A percentile compares a stretch with the other conserved stretches of the same genome.
Conservation (phyloP, 441 rosid genomes). For the Brassica hybrid region DNA sequence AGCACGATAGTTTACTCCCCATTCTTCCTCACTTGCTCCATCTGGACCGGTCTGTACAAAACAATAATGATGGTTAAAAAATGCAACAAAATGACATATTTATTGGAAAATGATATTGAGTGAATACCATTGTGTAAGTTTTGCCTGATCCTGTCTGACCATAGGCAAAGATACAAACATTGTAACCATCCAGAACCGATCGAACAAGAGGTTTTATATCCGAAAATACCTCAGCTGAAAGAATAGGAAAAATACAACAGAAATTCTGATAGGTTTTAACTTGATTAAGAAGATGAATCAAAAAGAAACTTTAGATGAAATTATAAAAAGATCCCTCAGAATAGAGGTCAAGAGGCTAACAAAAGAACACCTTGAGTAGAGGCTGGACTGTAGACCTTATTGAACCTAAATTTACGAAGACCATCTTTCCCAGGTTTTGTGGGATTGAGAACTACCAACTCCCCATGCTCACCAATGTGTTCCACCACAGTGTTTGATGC, state of each 20-base stretch:
- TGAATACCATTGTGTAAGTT: constrained; percentile 66
- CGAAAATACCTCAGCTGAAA: constrained; percentile 63
- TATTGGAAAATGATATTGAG: constrained; percentile 23
- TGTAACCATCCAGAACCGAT: constrained; percentile 71
- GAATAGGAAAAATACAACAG: constrained; percentile 22
- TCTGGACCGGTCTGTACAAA: constrained; percentile 58
- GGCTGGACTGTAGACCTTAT: constrained; percentile 72
- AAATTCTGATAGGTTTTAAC: neutral
- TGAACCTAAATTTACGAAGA: constrained; percentile 70
- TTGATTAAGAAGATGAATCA: constrained; percentile 7
- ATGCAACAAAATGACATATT: constrained; percentile 4
- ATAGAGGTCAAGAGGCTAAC: constrained; percentile 14
- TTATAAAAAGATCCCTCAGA: neutral
- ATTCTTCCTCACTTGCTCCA: constrained; percentile 55
- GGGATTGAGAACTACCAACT: constrained; percentile 70
- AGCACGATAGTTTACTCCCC: constrained; percentile 74
- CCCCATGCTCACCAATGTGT: constrained; percentile 75
- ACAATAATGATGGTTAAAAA: constrained; percentile 8
- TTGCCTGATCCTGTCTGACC: constrained; percentile 85
- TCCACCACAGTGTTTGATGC: constrained; percentile 57
- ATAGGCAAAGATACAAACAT: constrained; percentile 74
- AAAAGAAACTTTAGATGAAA: neutral
- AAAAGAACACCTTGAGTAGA: constrained; percentile 78
- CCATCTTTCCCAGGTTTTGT: constrained; percentile 86
- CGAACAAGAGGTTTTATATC: constrained; percentile 61